Conservation (phyloP, 1,284 basidiomycete species). For the Rhodotorula mucilaginosa region DNA sequence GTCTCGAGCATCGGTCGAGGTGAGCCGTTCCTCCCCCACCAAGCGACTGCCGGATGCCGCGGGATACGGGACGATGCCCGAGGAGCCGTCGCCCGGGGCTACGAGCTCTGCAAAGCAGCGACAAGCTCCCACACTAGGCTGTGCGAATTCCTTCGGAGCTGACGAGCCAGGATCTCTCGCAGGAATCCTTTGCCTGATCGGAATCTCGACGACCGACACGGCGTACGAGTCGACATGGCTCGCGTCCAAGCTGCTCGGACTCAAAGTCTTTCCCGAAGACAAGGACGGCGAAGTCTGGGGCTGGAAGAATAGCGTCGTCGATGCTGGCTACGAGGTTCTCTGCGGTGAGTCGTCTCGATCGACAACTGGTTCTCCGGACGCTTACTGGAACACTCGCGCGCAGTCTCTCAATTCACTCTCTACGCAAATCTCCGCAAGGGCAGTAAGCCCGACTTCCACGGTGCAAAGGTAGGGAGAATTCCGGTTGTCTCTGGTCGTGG, state of each 20-base stretch:
- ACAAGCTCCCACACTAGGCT: neutral
- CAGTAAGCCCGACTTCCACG: conserved; percentile 43
- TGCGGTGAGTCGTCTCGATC: conserved; percentile 26
- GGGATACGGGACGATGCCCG: neutral
- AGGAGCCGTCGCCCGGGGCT: neutral
- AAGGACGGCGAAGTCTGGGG: conserved; percentile 29
- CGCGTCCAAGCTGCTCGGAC: conserved; percentile 22
- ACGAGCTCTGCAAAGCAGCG: neutral
- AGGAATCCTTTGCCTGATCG: conserved; percentile 31
- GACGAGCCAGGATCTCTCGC: neutral
- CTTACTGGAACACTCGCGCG: no score
- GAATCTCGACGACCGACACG: conserved; percentile 31
- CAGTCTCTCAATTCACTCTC: conserved; percentile 43
- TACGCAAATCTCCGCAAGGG: conserved; percentile 39
- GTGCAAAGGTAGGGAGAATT: conserved; percentile 31
- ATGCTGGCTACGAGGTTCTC: conserved; percentile 29
- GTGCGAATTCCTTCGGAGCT: neutral
- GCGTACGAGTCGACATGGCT: conserved; percentile 32
- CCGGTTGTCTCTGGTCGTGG: neutral
- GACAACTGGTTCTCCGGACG: neutral
- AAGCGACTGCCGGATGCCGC: no score
- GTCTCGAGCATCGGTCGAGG: conserved; percentile 27
- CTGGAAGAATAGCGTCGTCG: conserved; percentile 37
- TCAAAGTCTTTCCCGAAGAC: conserved; percentile 36
- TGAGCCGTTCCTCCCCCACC: neutral